Conservation (phyloP, 2,329 filamentous ascomycete species). For the Amauroascus niger region DNA sequence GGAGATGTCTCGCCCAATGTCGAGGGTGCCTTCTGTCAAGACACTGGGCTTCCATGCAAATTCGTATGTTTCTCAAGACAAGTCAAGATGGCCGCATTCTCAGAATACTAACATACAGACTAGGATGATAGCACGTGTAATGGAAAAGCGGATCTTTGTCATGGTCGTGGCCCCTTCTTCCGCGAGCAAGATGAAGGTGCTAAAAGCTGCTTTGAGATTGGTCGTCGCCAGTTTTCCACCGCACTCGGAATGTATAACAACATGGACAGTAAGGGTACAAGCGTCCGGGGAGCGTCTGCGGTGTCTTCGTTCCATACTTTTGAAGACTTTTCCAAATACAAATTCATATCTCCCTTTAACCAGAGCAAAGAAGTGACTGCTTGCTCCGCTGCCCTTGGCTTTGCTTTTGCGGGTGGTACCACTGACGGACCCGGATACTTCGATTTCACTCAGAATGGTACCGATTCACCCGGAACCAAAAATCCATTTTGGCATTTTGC, state of each 20-base stretch:
- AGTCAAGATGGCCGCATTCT: background rate
- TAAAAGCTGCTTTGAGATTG: slow-evolving; percentile 43
- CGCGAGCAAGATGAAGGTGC: slow-evolving; percentile 37
- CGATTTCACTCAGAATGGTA: slow-evolving; percentile 84
- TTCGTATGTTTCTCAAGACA: slow-evolving; percentile 22
- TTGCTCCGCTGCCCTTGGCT: slow-evolving; percentile 79
- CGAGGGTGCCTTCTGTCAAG: slow-evolving; percentile 80
- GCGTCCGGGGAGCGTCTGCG: slow-evolving; percentile 48
- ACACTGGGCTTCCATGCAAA: slow-evolving; percentile 49
- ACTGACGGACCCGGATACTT: slow-evolving; percentile 85
- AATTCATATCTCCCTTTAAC: slow-evolving; percentile 60
- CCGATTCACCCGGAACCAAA: slow-evolving; percentile 54
- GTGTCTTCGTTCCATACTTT: slow-evolving; percentile 81
- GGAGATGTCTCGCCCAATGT: slow-evolving; percentile 87
- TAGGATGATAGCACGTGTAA: slow-evolving; percentile 71
- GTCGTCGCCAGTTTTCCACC: slow-evolving; percentile 37
- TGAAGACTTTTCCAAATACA: slow-evolving; percentile 67
- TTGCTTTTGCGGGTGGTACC: slow-evolving; percentile 86
- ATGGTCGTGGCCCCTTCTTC: slow-evolving; percentile 40
- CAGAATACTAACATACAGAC: background rate
- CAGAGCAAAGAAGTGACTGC: slow-evolving; percentile 51
- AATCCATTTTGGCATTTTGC: slow-evolving; percentile 76
- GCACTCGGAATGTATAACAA: slow-evolving; percentile 48
- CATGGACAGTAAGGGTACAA: slow-evolving; percentile 34
- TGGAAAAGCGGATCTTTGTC: slow-evolving; percentile 36